Evolutionary conservation across 352 stramenopile genomes (phyloP), one percentile per base, ranked within the genome.

Genomic region (Pythium periplocum): DNA sequence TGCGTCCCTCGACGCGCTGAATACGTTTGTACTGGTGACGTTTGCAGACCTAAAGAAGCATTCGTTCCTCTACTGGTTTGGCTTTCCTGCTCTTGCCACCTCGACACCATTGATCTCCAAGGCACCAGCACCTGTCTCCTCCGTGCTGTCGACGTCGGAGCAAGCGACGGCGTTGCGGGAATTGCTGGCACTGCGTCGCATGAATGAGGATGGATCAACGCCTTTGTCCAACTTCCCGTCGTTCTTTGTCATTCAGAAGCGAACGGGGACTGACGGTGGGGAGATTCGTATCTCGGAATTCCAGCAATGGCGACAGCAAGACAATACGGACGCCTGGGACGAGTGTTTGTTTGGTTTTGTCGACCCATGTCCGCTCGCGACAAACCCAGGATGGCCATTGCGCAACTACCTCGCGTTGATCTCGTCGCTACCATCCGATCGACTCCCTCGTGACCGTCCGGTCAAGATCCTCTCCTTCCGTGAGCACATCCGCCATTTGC

Each of bases 11-110:
- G 72, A 84, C 38, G 51, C 53, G 5, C 66, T 97, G 10, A 90
- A 93, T 54, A 59, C 69, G 48, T 98, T 97, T 53, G 78, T 96
- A 9, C 61, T 97, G 12, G 49, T 97, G 50, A 92, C 82, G 4
- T 98, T 96, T 63, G 91, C 91, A 10, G 93, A 98, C 53, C 62
- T 98, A 30, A 98, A 98, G 70, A 87, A 83, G 50, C 92, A 97
- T 62, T 82, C 75, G 61, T 98, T 96, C 61, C 55, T 96, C 40
- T 97, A 98, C 65, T 98, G 93, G 90, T 97, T 97, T 45, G 88
- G 73, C 5, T 97, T 97, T 53, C 90, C 91, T 12, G 89, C 86
- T 5, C 53, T 97, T 5, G 73, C 69, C 9, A 71, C 75, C 11
- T 56, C 66, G 1, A 46, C 53, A 4, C 35, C 78, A 10, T 78